phyloP scores from a whole-genome alignment of 768 basidiomycete genomes.

The Russula earlei region DNA sequence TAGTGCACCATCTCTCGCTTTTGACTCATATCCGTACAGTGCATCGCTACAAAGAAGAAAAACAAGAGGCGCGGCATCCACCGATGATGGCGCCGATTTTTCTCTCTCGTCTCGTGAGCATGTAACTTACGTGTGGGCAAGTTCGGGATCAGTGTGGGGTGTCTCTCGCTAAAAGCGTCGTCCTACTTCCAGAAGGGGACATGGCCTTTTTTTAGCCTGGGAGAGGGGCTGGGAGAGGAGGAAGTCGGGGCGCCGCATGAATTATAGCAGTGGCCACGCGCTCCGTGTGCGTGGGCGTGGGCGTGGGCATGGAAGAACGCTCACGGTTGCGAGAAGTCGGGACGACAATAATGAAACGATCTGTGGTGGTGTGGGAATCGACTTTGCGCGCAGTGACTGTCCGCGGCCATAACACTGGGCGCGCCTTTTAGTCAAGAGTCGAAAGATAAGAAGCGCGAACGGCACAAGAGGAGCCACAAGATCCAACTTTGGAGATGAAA shows the following conservation, averaged over 20 bases:
- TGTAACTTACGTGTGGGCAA: neutral
- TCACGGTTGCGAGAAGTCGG: neutral
- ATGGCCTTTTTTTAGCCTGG: no score
- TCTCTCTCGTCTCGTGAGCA: neutral
- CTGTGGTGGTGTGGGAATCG: neutral
- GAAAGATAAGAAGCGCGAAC: no score
- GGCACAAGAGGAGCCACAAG: neutral
- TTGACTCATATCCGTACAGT: conserved; percentile 8
- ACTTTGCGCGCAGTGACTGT: no score
- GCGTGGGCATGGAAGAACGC: no score
- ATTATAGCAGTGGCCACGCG: no score
- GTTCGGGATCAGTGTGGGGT: neutral
- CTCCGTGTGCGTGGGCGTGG: no score
- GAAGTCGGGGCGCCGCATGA: neutral
- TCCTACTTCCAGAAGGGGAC: neutral
- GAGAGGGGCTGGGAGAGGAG: neutral
- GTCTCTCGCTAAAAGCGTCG: neutral
- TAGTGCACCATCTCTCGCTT: neutral
- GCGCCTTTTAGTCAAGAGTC: neutral
- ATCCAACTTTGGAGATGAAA: neutral
- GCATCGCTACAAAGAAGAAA: neutral
- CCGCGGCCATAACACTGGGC: neutral
- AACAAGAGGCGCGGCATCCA: neutral
- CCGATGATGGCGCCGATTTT: neutral
- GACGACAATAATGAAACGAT: neutral